These are phyloP conservation scores for Aureobasidium sp. DNA, from an alignment of 2,329 filamentous ascomycete genomes.

Conservation along the genomic window DNA sequence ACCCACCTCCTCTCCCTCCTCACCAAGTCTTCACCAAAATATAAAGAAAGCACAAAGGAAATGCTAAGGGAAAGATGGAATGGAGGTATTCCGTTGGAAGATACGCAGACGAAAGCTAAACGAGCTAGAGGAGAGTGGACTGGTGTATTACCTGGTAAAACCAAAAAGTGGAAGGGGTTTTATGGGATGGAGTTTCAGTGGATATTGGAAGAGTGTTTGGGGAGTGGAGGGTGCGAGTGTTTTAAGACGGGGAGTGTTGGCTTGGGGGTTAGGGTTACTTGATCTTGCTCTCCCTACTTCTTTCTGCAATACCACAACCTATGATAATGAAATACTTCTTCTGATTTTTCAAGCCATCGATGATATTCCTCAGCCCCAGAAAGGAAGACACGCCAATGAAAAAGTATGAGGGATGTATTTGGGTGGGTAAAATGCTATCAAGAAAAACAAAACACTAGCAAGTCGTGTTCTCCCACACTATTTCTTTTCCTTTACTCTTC, in stretches of 20 bases:
- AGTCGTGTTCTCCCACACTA: too few relatives aligned
- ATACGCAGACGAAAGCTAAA: slow-evolving; percentile 40
- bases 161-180: slow-evolving; percentile 63
- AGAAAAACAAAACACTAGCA: background rate
- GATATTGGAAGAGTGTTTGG: slow-evolving; percentile 62
- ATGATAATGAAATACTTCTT: too few relatives aligned
- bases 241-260: slow-evolving; percentile 72
- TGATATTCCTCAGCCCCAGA: too few relatives aligned
- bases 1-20: slow-evolving; percentile 54
- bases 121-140: slow-evolving; percentile 47
- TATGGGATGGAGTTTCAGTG: slow-evolving; percentile 63
- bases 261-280: slow-evolving; percentile 42
- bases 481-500: slow-evolving; percentile 41
- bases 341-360: too few relatives aligned
- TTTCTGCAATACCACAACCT: too few relatives aligned
- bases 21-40: slow-evolving; percentile 44
- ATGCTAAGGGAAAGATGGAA: slow-evolving; percentile 62
- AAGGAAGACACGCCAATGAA: too few relatives aligned
- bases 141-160: slow-evolving; percentile 52
- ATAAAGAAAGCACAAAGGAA: slow-evolving; percentile 54
- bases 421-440: background rate
- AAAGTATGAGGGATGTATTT: too few relatives aligned
- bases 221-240: slow-evolving; percentile 60
- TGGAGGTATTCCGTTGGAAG: slow-evolving; percentile 48
- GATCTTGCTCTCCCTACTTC: too few relatives aligned